Evolutionary conservation across 1,284 basidiomycete species (phyloP).

Genomic region (Erythrobasidium hasegawianum): DNA sequence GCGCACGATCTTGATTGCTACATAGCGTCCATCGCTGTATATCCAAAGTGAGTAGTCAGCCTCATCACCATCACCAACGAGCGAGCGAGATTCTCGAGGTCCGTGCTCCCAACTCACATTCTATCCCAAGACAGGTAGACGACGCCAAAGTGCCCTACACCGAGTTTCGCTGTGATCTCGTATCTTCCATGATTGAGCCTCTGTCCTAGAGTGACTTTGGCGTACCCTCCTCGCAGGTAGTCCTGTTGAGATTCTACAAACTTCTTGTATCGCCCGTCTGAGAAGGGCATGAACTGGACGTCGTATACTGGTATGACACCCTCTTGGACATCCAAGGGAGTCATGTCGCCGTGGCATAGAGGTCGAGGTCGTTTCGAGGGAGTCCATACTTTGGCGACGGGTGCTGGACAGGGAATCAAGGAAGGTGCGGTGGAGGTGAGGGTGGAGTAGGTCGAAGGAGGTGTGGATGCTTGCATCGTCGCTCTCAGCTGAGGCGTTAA

Average conservation of each 20-base stretch:
- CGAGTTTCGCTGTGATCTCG: conserved; percentile 23
- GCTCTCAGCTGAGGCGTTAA: too few relatives aligned
- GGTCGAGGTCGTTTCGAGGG: too few relatives aligned
- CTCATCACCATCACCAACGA: background rate
- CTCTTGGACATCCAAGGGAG: background rate
- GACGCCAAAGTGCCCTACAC: conserved; percentile 26
- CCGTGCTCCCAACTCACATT: conserved; percentile 15
- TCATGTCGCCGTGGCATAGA: too few relatives aligned
- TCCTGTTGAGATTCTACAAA: conserved; percentile 15
- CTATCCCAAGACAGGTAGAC: conserved; percentile 31
- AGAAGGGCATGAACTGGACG: background rate
- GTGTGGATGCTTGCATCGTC: too few relatives aligned
- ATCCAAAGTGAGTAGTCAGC: background rate
- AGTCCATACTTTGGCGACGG: too few relatives aligned
- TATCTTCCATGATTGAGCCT: conserved; percentile 15
- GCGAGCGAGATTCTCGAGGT: background rate
- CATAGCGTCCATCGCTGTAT: conserved; percentile 19
- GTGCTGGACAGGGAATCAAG: too few relatives aligned
- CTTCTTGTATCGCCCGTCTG: conserved; percentile 15
- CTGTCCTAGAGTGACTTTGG: conserved; percentile 16
- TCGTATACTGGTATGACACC: background rate
- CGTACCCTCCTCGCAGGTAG: conserved; percentile 22
- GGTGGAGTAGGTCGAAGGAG: too few relatives aligned
- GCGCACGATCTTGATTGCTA: conserved; percentile 31
- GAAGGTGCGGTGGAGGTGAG: too few relatives aligned